A percentile compares a stretch with the other conserved stretches of the same genome.
Conservation (phyloP, 805 yeast genomes). For the Metschnikowia kunwiensis region DNA sequence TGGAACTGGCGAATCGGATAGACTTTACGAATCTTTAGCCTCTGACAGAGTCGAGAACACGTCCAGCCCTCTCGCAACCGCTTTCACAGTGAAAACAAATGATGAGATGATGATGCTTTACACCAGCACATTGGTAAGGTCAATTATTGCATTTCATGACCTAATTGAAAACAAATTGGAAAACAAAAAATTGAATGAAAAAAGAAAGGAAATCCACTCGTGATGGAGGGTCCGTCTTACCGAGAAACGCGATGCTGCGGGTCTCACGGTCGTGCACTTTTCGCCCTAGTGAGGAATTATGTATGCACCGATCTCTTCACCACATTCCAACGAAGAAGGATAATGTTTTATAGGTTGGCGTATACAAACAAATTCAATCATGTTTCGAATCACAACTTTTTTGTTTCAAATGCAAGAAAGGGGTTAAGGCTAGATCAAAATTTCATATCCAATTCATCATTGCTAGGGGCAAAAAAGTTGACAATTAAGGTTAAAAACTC, state of each 20-base stretch:
- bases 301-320: too few species aligned
- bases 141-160: constrained; percentile 95
- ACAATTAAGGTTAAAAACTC: constrained; percentile 1
- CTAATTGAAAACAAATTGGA: constrained; percentile 93
- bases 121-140: constrained; percentile 82
- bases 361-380: constrained; percentile 23
- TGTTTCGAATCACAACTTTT: constrained; percentile 31
- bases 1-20: constrained; percentile 18
- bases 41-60: constrained; percentile 19
- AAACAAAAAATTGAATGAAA: constrained; percentile 46
- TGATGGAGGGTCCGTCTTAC: too few species aligned
- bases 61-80: constrained; percentile 61
- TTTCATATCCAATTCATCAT: constrained; percentile 33
- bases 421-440: constrained; percentile 29
- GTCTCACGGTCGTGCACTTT: constrained; percentile 14
- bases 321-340: too few species aligned
- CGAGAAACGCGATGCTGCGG: constrained; percentile 6
- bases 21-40: constrained; percentile 3
- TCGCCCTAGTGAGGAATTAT: constrained; percentile 8
- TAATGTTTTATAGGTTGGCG: constrained; percentile 21
- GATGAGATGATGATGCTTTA: constrained; percentile 95
- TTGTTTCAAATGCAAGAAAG: constrained; percentile 35
- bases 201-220: constrained; percentile 2
- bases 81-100: constrained; percentile 89
- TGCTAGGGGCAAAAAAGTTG: constrained; percentile 12